phyloP scores from a whole-genome alignment of 2,329 filamentous ascomycete species.

The Trichoderma arundinaceum region DNA sequence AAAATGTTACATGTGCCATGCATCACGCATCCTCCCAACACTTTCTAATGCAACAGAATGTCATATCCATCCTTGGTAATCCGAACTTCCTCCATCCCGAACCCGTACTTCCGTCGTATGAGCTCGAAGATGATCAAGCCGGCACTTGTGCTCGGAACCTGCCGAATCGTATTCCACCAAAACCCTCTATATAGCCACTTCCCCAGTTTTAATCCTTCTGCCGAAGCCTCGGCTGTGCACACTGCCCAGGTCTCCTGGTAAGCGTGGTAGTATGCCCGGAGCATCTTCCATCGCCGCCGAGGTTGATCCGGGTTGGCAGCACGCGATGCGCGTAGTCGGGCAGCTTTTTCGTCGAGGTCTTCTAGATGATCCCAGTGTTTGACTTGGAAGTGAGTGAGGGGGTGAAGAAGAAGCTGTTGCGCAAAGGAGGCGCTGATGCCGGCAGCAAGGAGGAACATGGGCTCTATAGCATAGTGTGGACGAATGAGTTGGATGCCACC shows the following conservation, averaged over 20 bases:
- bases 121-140: conserved; percentile 81
- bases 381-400: conserved; percentile 71
- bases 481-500: conserved; percentile 60
- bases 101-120: conserved; percentile 73
- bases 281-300: conserved; percentile 55
- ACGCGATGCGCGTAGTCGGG: conserved; percentile 49
- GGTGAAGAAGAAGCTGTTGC: conserved; percentile 74
- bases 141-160: conserved; percentile 77
- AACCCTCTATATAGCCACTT: conserved; percentile 75
- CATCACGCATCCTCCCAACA: not conserved
- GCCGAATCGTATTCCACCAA: conserved; percentile 72
- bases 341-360: conserved; percentile 68
- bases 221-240: conserved; percentile 62
- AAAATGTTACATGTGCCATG: not conserved
- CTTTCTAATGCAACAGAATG: conserved; percentile 60
- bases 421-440: conserved; percentile 71
- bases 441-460: conserved; percentile 71
- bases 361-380: conserved; percentile 76
- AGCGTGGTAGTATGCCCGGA: conserved; percentile 71
- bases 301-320: conserved; percentile 43
- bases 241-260: conserved; percentile 71
- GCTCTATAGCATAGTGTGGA: conserved; percentile 78
- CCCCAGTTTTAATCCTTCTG: conserved; percentile 61
- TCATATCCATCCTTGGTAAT: conserved; percentile 74
- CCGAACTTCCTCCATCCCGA: conserved; percentile 64